Base-by-base conservation (phyloP, 139 green algal species). In the Gonium pectorale region DNA sequence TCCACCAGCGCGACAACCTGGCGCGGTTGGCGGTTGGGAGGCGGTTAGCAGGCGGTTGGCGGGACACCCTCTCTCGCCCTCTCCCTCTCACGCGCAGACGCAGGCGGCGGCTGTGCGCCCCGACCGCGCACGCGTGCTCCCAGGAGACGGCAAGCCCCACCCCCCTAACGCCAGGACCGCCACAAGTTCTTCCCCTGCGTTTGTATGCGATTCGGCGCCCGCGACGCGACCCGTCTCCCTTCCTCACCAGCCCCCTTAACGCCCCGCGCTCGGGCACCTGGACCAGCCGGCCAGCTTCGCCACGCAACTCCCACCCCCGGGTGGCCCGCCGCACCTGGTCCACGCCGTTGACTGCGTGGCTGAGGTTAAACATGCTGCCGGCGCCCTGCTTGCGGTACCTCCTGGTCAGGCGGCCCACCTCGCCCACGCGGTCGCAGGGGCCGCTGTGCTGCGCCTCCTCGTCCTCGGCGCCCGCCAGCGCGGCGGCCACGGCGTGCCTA, bases 1-100 rank as follows among this genome's bases (percentile, higher is more conserved):
- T 90, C 80, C 26, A 85, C 89, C 17, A 92, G 82, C 13, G 89
- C 89, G 33, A 66, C 66, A 35, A 91, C 60, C 68, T 91, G 83
- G 40, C 37, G 73, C 3, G 66, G 21, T 72, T 72, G 46, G 33
- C 2, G 33, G 8, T 72, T 49, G 33, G 17, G 66, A 3, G n/a
- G n/a, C n/a, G n/a, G n/a, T n/a, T n/a, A n/a, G n/a, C n/a, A n/a
- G n/a, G n/a, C n/a, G n/a, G n/a, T n/a, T n/a, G n/a, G n/a, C n/a
- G n/a, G n/a, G n/a, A n/a, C n/a, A n/a, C n/a, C n/a, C n/a, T n/a
- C n/a, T n/a, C n/a, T n/a, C n/a, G n/a, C n/a, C n/a, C n/a, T n/a
- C n/a, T n/a, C n/a, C n/a, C n/a, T n/a, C n/a, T n/a, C n/a, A n/a
- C n/a, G n/a, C n/a, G n/a, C n/a, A n/a, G n/a, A n/a, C n/a, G n/a